A percentile compares a stretch with the other conserved stretches of the same genome.
Conservation (phyloP, 164 flowering plant genomes). For the Cinnamomum micranthum region DNA sequence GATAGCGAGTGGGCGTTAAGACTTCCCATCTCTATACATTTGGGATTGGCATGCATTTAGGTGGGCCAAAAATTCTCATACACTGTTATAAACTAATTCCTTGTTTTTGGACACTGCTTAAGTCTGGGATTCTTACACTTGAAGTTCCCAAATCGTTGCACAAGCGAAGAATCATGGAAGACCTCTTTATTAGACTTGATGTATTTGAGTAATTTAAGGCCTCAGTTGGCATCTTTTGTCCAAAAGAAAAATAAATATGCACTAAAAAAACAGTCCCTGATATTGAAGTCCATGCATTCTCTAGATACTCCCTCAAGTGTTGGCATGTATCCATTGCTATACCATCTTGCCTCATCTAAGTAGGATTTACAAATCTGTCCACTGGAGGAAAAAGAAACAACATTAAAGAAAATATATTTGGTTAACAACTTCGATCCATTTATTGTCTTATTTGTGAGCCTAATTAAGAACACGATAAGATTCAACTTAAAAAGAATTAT, state of each 20-base stretch:
- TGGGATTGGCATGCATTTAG: neutral
- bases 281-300: constrained; percentile 15
- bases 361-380: neutral
- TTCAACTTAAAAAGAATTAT: too few relatives aligned
- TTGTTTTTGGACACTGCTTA: too few relatives aligned
- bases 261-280: constrained; percentile 13
- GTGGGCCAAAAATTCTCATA: neutral
- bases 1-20: too few relatives aligned
- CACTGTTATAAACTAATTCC: too few relatives aligned
- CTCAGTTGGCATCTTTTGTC: constrained; percentile 10
- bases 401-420: too few relatives aligned
- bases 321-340: constrained; percentile 15
- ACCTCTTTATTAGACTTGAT: constrained; percentile 5
- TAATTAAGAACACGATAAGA: too few relatives aligned
- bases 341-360: constrained; percentile 14
- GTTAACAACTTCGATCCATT: too few relatives aligned
- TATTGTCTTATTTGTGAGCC: too few relatives aligned
- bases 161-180: constrained; percentile 19
- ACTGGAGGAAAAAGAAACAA: neutral
- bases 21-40: too few relatives aligned
- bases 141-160: constrained; percentile 29
- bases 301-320: constrained; percentile 13
- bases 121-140: constrained; percentile 11
- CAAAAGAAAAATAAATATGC: constrained; percentile 9
- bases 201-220: constrained; percentile 4